A percentile compares a stretch with the other conserved stretches of the same genome.
phyloP scores from a whole-genome alignment of 1,284 basidiomycete species.

The Moniliella sp. region DNA sequence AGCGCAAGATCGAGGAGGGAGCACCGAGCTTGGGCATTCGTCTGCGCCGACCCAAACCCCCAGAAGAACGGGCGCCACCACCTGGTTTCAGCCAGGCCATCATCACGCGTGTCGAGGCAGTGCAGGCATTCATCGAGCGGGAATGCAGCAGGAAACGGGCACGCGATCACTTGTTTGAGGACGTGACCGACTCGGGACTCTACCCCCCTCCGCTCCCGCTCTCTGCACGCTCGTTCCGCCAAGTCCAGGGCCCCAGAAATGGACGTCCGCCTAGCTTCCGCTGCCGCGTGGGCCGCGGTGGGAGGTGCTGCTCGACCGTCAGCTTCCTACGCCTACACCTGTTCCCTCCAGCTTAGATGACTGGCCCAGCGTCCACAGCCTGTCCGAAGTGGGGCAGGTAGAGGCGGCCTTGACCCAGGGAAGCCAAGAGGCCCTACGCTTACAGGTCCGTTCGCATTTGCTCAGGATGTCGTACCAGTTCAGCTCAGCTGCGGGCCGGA shows the following conservation, averaged over 20 bases:
- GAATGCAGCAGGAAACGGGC: constrained; percentile 20
- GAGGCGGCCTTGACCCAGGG: background rate
- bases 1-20: constrained; percentile 23
- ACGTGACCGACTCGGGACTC: constrained; percentile 24
- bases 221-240: constrained; percentile 20
- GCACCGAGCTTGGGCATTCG: constrained; percentile 10
- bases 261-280: constrained; percentile 11
- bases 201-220: constrained; percentile 19
- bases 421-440: background rate
- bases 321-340: constrained; percentile 18
- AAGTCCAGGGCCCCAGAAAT: constrained; percentile 16
- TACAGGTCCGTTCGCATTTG: background rate
- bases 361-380: constrained; percentile 10
- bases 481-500: background rate
- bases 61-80: constrained; percentile 6
- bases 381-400: background rate
- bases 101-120: constrained; percentile 21
- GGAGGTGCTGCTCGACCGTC: constrained; percentile 28
- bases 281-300: constrained; percentile 25
- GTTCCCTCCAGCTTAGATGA: constrained; percentile 21
- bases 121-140: constrained; percentile 28
- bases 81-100: constrained; percentile 20
- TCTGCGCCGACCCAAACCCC: background rate
- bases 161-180: constrained; percentile 25
- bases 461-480: background rate